Percentiles rank a stretch among this genome's conserved stretches.
phyloP scores from a whole-genome alignment of 2,329 filamentous ascomycete genomes.

The Xylariomycetidae sp. region DNA sequence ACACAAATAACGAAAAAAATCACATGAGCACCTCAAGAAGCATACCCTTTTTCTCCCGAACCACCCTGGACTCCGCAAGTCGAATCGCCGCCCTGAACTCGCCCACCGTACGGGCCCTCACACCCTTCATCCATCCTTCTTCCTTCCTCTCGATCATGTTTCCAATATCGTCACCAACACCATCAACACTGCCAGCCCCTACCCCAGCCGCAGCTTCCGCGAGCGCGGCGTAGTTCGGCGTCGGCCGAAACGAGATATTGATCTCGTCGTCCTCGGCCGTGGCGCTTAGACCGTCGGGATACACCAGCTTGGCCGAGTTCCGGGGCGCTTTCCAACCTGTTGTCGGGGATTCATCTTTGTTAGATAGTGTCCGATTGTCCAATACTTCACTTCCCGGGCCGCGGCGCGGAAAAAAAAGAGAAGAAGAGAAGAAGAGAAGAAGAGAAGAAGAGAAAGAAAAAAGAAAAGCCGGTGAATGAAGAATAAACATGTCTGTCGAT shows the following conservation, averaged over 20 bases:
- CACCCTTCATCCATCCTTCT: slow-evolving; percentile 14
- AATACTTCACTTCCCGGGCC: no score
- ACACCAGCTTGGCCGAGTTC: slow-evolving; percentile 19
- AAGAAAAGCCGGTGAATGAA: background rate
- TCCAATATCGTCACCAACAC: background rate
- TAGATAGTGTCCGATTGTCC: background rate
- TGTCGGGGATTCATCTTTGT: background rate
- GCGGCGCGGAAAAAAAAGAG: no score
- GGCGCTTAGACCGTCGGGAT: slow-evolving; percentile 16
- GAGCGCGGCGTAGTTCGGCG: slow-evolving; percentile 21
- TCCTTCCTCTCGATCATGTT: slow-evolving; percentile 3
- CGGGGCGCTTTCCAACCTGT: slow-evolving; percentile 22
- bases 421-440: no score
- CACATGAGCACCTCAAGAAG: slow-evolving; percentile 18
- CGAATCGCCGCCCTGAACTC: slow-evolving; percentile 14
- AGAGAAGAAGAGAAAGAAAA: background rate
- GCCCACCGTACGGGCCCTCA: slow-evolving; percentile 12
- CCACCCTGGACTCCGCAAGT: slow-evolving; percentile 9
- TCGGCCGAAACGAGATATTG: slow-evolving; percentile 21
- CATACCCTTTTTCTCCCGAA: slow-evolving; percentile 15
- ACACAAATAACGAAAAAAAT: no score
- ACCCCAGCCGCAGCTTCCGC: slow-evolving; percentile 21
- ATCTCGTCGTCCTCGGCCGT: slow-evolving; percentile 20
- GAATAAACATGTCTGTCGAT: no score
- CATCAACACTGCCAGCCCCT: slow-evolving; percentile 8